These are phyloP conservation scores for Geoglossum glabrum DNA, from an alignment of 495 filamentous ascomycete genomes.

Conservation along the genomic window DNA sequence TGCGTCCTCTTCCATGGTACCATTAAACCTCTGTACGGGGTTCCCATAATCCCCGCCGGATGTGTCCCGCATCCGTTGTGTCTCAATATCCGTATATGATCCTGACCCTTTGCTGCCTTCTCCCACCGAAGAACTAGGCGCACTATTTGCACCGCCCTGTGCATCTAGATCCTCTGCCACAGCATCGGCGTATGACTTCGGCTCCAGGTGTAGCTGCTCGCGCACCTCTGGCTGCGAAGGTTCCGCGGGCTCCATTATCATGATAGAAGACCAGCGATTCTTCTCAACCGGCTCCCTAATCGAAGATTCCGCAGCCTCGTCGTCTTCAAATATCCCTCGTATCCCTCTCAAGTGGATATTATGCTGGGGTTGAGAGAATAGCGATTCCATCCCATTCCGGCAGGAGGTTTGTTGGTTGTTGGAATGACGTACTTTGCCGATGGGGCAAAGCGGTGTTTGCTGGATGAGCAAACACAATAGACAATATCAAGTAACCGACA, in stretches of 20 bases:
- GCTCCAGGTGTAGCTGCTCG: conserved; percentile 12
- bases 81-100: neutral
- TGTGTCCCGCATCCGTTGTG: neutral
- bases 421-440: neutral
- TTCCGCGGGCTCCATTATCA: neutral
- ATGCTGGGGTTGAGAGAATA: neutral
- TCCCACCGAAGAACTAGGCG: neutral
- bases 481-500: too few relatives aligned
- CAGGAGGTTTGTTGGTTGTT: neutral
- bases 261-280: neutral
- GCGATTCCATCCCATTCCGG: neutral
- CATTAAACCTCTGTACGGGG: neutral
- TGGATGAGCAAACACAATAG: neutral
- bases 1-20: neutral
- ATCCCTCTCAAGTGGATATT: neutral
- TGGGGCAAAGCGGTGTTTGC: too few relatives aligned
- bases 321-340: neutral
- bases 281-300: neutral
- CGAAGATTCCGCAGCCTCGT: neutral
- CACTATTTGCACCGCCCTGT: neutral
- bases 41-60: too few relatives aligned
- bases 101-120: neutral
- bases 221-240: conserved; percentile 9
- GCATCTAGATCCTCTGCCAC: conserved; percentile 7
- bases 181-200: conserved; percentile 17